Evolutionary conservation across 768 basidiomycete species (phyloP).

Genomic region (Psilocybe cubensis): DNA sequence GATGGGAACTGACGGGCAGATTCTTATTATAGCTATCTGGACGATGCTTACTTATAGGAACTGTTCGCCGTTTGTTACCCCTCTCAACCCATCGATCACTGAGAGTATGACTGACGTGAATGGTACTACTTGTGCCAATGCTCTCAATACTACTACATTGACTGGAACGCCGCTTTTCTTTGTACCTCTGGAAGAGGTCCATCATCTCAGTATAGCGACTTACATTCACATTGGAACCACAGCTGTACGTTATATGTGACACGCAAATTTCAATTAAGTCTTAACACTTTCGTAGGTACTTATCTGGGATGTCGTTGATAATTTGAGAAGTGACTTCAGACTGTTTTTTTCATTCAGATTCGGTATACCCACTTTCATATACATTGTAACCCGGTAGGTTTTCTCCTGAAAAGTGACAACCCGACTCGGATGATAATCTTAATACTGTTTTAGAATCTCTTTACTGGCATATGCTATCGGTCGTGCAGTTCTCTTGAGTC

Average conservation of each 20-base stretch:
- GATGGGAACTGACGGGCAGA: not conserved
- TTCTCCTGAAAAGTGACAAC: not conserved
- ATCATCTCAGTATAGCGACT: conserved; percentile 9
- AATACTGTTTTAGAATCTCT: conserved; percentile 7
- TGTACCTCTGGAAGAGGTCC: not conserved
- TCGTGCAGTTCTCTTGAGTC: conserved; percentile 23
- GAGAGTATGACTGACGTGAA: not conserved
- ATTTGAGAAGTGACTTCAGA: conserved; percentile 5
- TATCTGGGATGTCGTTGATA: conserved; percentile 10
- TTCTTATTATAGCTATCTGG: not conserved
- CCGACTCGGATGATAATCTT: not conserved
- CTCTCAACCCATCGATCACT: conserved; percentile 1
- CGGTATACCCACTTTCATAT: conserved; percentile 11
- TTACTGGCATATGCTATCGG: conserved; percentile 17
- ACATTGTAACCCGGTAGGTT: conserved; percentile 18
- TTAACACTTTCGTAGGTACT: not conserved
- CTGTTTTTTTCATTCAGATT: conserved; percentile 3
- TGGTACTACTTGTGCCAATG: not conserved
- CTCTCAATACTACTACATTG: not conserved
- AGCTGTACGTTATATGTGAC: conserved; percentile 1
- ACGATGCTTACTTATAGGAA: not conserved
- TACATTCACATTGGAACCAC: conserved; percentile 16
- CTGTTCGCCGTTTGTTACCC: not conserved
- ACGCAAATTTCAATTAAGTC: not conserved
- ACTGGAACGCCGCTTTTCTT: not conserved